Conservation (phyloP, 2,329 filamentous ascomycete species). For the Huntiella bhutanensis region DNA sequence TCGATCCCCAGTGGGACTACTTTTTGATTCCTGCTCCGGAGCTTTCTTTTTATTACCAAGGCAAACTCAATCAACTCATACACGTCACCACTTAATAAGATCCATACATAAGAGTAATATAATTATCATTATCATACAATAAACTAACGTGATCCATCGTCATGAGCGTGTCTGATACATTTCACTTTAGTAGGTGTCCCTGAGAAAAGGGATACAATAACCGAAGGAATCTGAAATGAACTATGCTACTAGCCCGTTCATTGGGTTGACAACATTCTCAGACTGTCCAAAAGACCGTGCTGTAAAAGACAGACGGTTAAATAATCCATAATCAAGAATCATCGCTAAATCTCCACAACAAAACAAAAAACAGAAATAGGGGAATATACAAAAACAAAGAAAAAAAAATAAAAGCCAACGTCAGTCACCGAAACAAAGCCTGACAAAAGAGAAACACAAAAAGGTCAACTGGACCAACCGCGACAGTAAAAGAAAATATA, state of each 20-base stretch:
- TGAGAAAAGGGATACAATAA: no score
- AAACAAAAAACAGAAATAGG: background rate
- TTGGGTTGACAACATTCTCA: no score
- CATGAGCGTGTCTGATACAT: no score
- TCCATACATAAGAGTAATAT: background rate
- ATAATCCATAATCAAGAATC: background rate
- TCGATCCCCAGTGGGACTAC: conserved; percentile 12
- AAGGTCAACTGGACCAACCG: background rate
- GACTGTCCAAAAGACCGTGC: background rate
- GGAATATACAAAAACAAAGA: conserved; percentile 1
- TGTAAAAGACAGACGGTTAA: background rate
- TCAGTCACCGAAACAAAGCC: no score
- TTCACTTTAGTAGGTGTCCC: no score
- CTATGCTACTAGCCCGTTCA: no score
- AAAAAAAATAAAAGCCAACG: background rate
- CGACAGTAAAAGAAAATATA: conserved; percentile 6
- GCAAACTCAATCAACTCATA: background rate
- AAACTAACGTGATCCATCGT: background rate
- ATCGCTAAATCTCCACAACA: background rate
- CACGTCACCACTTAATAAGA: background rate
- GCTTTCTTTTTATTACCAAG: background rate
- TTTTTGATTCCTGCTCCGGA: background rate
- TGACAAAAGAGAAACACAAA: conserved; percentile 2
- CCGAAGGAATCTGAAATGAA: no score
- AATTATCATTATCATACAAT: conserved; percentile 6